Base-by-base conservation (phyloP, 768 basidiomycete species). In the Flagelloscypha sp. region DNA sequence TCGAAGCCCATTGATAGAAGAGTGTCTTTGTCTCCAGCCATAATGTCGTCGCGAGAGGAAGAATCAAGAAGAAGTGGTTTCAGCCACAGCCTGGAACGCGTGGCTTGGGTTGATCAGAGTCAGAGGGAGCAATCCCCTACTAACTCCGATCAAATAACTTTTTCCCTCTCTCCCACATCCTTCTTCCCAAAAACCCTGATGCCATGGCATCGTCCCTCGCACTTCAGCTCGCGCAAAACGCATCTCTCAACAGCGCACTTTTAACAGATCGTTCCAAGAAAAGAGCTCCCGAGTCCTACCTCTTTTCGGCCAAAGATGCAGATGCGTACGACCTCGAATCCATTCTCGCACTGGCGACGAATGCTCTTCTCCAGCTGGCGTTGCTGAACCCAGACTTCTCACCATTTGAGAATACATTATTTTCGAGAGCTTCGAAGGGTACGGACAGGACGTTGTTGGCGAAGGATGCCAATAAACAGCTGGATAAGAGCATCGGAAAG, bases 1-100 rank as follows among this genome's bases (percentile, higher is more conserved):
- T 92, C 84, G 47, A 95, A 95, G 9, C 92, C 92, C 86, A 94
- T 92, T 15, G 72, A 65, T 8, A 89, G 48, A 22, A 97, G 65
- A 10, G 76, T 74, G 11, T 87, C 83, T 60, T 72, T 76, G 58
- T 88, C 85, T 45, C 68, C 47, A 19, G 66, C 45, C 66, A 68
- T 70, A 16, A 25, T 24, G n/a, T n/a, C n/a, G n/a, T n/a, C n/a
- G n/a, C n/a, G n/a, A n/a, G n/a, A n/a, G n/a, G n/a, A n/a, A n/a
- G n/a, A n/a, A n/a, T n/a, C n/a, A n/a, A n/a, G n/a, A n/a, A n/a
- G n/a, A n/a, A n/a, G n/a, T n/a, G n/a, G n/a, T n/a, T n/a, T n/a
- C n/a, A n/a, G n/a, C n/a, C n/a, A n/a, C n/a, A n/a, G n/a, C n/a
- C n/a, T n/a, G n/a, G n/a, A n/a, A n/a, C n/a, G n/a, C n/a, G n/a